Evolutionary conservation across 352 stramenopile genomes (phyloP).

Genomic region (Pythium dissimile): DNA sequence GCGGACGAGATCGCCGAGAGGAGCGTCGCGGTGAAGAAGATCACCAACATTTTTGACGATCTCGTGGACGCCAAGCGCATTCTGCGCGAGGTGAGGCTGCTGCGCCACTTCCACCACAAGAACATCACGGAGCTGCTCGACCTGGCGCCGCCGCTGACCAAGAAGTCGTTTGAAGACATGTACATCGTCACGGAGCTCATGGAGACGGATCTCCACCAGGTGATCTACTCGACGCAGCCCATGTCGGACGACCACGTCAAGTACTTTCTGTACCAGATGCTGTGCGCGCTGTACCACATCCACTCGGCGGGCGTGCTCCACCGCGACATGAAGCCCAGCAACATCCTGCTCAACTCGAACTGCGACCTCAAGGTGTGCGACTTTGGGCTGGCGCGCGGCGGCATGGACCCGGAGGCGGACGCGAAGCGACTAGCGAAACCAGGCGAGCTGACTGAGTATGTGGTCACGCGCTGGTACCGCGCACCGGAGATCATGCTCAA

Average conservation of each 20-base stretch:
- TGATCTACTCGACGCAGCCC: slow-evolving; percentile 86
- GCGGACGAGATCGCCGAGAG: slow-evolving; percentile 33
- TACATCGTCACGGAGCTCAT: slow-evolving; percentile 91
- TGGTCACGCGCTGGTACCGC: slow-evolving; percentile 73
- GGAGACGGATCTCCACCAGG: slow-evolving; percentile 85
- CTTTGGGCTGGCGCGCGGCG: slow-evolving; percentile 79
- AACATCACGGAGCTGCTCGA: slow-evolving; percentile 78
- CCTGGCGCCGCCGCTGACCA: slow-evolving; percentile 59
- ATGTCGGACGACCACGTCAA: slow-evolving; percentile 83
- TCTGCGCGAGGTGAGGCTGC: slow-evolving; percentile 93
- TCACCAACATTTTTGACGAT: slow-evolving; percentile 93
- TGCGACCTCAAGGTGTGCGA: slow-evolving; percentile 90
- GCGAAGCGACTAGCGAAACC: slow-evolving; percentile 62
- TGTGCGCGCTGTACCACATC: slow-evolving; percentile 91
- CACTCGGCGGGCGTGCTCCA: slow-evolving; percentile 93
- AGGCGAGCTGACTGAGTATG: slow-evolving; percentile 75
- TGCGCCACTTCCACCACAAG: slow-evolving; percentile 90
- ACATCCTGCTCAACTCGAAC: slow-evolving; percentile 93
- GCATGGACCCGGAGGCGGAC: slow-evolving; percentile 87
- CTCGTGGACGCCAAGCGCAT: slow-evolving; percentile 99
- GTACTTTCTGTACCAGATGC: slow-evolving; percentile 90
- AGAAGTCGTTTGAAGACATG: slow-evolving; percentile 88
- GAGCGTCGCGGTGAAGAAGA: slow-evolving; percentile 92
- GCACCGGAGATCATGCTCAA: slow-evolving; percentile 72
- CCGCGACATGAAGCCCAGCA: slow-evolving; percentile 95